Base-by-base conservation (phyloP, 352 stramenopile species). In the Pythium angustatum region DNA sequence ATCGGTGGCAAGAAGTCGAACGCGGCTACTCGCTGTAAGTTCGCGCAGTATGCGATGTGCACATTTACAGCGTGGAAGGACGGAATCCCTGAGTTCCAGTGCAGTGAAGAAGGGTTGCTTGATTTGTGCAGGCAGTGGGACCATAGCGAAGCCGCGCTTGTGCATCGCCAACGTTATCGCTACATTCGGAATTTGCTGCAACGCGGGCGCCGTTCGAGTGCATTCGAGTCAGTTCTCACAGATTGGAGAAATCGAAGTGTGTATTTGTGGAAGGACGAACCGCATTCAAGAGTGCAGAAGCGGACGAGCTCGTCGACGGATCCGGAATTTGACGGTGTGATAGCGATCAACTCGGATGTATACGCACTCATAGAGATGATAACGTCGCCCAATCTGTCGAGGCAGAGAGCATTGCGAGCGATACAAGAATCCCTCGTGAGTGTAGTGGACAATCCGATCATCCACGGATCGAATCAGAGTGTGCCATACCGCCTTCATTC, bases 231-330 rank as follows among this genome's bases (percentile, higher is more conserved):
- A 15, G 58, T 57, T 5, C 9, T 64, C 3, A 51, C 58, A 2
- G 58, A 64, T 24, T 64, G 58, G 58, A 14, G 45, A 17, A 58
- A 58, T 40, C 58, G 44, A 45, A 54, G 55, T n/a, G 45, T 45
- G 19, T 45, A 64, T 27, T 17, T 57, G 19, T 56, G 47, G 47
- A 50, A 58, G 31, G 45, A 58, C 17, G 12, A 27, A n/a, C 2
- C 2, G 3, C 21, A 52, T n/a, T 3, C 5, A 52, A 19, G 9
- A 19, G 5, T 24, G 22, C 33, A 52, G 5, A 7, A 34, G 33
- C 7, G 33, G 33, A 38, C 33, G 33, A 14, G 8, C 8, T 27
- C 41, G 14, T 9, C 41, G 11, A 10, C 8, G 26, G 19, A 26
- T 26, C 10, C 26, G 41, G 41, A 9, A 22, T 48, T 48, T 48